Evolutionary conservation across 495 filamentous ascomycete genomes (phyloP), one percentile per base, ranked within the genome.

Genomic region (Penicillium tannophilum): DNA sequence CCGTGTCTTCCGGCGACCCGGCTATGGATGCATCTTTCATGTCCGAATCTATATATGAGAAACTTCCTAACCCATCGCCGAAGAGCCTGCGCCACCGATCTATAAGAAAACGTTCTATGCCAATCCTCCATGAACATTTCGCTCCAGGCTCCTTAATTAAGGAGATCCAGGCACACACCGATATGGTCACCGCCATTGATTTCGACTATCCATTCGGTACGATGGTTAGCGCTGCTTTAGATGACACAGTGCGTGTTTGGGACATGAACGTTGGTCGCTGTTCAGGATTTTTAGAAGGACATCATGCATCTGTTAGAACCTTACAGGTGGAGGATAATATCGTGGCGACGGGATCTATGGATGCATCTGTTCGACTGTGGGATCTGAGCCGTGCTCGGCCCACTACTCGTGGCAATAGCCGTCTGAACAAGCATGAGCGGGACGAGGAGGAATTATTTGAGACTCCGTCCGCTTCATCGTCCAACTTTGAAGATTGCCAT

Each of bases 201-300:
- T 97, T 98, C 67, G 94, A 99, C 71, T 90, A 88, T 28, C 94
- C 94, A 0, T 98, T 98, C 65, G 94, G 94, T 9, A 93, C 92
- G 9, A 86, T 97, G 87, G 88, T 98, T 16, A 93, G 91, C n/a
- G 88, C 95, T 3, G 92, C 94, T 2, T 76, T 97, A 66, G 95
- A 99, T 67, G 94, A 99, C 74, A 92, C 91, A 2, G 91, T 99
- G n/a, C 83, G 90, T 52, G 94, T 98, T 31, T 99, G 93, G 93
- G 95, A 99, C 72, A 80, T 99, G 57, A 96, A 91, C 67, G 86
- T 89, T 8, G 94, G 95, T 28, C 85, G 93, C 19, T 98, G 95
- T 73, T 88, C 93, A 31, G 94, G 94, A 14, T 67, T 91, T 44
- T 79, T 99, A 28, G 94, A 98, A 68, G 94, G 94, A 16, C 94